Evolutionary conservation across 495 filamentous ascomycete species (phyloP), one percentile per base, ranked within the genome.

Genomic region (Neurospora sp.): DNA sequence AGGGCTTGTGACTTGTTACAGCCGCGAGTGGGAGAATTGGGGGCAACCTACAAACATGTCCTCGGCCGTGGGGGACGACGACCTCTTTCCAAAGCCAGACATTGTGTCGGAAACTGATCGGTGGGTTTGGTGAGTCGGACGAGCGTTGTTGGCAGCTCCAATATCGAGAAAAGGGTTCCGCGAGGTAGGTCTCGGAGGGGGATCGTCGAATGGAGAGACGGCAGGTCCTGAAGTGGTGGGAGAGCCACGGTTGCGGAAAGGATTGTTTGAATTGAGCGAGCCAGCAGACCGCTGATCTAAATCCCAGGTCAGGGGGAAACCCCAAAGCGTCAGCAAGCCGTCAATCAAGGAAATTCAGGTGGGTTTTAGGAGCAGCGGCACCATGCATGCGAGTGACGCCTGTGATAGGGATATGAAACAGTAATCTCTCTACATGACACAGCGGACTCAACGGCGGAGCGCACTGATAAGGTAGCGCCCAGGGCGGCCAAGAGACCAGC

Each of bases 171-270:
- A 99, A 69, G 96, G 96, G 77, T 99, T 99, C 69, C 90, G 90
- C 61, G 95, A 97, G 59, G 89, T 82, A 71, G 94, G 93, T 78
- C 93, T 87, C 77, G 91, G 85, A 78, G 80, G 87, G 80, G 85
- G 82, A 79, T 83, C 78, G 82, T 85, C 87, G 79, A 86, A 84
- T 76, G 87, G 85, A 74, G 82, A 85, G 77, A 79, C 82, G 76
- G 16, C 12, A 65, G 79, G 86, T 74, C 79, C 78, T 69, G 73
- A 80, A 69, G 78, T 80, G 72, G 80, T 76, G 69, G 93, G 94
- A 72, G 94, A 96, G 8, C 87, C 83, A 75, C 92, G 91, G 81
- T 97, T 97, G 84, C 96, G 91, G 81, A 99, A 99, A n/a, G 96
- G 96, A 78, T 99, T 99, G 86, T 98, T 98, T 74, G 96, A 98